Base-by-base conservation (phyloP, 768 basidiomycete species). In the Mycena amicta region DNA sequence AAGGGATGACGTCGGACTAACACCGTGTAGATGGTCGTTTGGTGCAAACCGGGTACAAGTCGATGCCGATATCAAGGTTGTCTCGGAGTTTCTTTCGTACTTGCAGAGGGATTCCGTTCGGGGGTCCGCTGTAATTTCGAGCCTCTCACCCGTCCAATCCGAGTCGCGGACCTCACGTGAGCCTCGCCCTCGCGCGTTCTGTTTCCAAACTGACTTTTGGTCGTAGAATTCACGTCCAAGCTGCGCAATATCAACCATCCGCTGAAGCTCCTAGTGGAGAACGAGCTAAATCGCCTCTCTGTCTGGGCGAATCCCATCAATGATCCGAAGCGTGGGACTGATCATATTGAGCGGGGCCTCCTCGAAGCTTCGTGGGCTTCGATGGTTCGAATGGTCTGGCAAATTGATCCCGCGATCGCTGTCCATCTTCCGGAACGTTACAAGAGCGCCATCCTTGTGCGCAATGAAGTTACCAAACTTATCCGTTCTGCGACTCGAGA, bases 31-130 rank as follows among this genome's bases (percentile, higher is more conserved):
- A 66, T 98, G 96, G 95, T 89, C 95, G 3, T 97, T 88, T 70
- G 97, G 96, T n/a, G 90, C 92, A 25, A 93, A 93, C 71, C 87
- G 93, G 2, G 86, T 93, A 4, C 95, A 98, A 73, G 78, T 98
- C 20, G 87, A 90, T 61, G 87, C 91, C 1, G 96, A 98, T 69
- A 83, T 95, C 66, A 93, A 89, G 71, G 80, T 96, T 1, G 74
- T 98, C 5, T 85, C 86, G 18, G 94, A 98, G 67, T 92, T 99
- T 67, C 70, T 92, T 26, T 83, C 83, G 0, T 87, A 88, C 63
- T 74, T 98, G 28, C 87, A 90, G 66, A 79, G 82, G 0, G 96
- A 98, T 70, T 73, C 80, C 0, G 79, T 91, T 39, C 81, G 88
- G 52, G 86, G 84, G 28, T 74, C 78, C 26, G 68, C 76, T 51